Conservation (phyloP, 441 rosid genomes). For the Eruca vesicaria region DNA sequence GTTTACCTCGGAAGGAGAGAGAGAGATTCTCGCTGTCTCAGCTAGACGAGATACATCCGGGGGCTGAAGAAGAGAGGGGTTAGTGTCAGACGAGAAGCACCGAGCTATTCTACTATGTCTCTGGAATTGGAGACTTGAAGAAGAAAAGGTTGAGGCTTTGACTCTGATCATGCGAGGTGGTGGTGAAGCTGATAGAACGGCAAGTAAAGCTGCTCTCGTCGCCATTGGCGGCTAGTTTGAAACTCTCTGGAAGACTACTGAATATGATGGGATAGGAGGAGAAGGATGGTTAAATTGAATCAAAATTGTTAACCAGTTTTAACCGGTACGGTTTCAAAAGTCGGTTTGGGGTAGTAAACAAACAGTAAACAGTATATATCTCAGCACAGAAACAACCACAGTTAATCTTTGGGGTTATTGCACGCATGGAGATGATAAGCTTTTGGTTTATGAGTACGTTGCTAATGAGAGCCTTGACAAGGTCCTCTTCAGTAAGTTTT, state of each 20-base stretch:
- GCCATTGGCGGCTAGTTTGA: slow-evolving; percentile 19
- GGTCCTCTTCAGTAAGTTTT: slow-evolving; percentile 81
- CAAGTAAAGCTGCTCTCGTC: slow-evolving; percentile 24
- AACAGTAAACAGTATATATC: too few relatives aligned
- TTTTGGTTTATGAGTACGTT: slow-evolving; percentile 86
- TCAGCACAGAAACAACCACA: too few relatives aligned
- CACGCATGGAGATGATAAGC: slow-evolving; percentile 68
- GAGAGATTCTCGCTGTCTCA: slow-evolving; percentile 77
- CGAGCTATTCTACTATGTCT: slow-evolving; percentile 8
- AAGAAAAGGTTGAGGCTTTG: not conserved
- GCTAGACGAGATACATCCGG: slow-evolving; percentile 70
- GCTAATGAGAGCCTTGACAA: slow-evolving; percentile 87
- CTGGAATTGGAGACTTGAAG: not conserved
- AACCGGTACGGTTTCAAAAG: not conserved
- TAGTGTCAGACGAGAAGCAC: slow-evolving; percentile 26
- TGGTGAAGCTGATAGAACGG: slow-evolving; percentile 15
- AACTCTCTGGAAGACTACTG: not conserved
- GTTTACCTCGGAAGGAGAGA: slow-evolving; percentile 60
- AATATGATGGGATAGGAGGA: not conserved
- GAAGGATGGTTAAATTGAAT: not conserved
- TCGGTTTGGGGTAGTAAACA: too few relatives aligned
- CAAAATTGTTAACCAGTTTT: not conserved
- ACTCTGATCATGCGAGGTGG: not conserved
- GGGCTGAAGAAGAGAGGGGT: slow-evolving; percentile 26
- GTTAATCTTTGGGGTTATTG: slow-evolving; percentile 86